Evolutionary conservation across 129 eudicot species (phyloP).

Genomic region (Lactuca sativa): DNA sequence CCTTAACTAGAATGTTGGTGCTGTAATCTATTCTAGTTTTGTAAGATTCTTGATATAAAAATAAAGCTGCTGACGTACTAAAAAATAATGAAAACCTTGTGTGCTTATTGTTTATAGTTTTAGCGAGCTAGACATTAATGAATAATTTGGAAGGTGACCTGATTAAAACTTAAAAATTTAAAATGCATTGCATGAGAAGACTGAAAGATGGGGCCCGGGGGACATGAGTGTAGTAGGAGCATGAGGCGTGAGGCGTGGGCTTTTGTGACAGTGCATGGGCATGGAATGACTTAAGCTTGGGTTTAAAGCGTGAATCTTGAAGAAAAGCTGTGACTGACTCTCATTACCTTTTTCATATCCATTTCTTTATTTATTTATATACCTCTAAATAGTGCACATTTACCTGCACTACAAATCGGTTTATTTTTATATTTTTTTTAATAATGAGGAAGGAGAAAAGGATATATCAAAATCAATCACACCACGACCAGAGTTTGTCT

Average conservation of each 20-base stretch:
- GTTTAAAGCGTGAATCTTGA: background rate
- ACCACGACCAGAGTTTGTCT: too few species aligned
- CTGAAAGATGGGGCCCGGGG: background rate
- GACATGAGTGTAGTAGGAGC: conserved; percentile 12
- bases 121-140: background rate
- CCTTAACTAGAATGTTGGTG: background rate
- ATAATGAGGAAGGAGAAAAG: too few species aligned
- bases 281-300: conserved; percentile 33
- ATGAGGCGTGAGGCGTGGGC: conserved; percentile 33
- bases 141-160: background rate
- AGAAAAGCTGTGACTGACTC: conserved; percentile 11
- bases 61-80: too few species aligned
- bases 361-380: background rate
- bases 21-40: too few species aligned
- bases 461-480: too few species aligned
- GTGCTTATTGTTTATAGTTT: too few species aligned
- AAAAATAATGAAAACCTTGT: background rate
- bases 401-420: background rate
- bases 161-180: too few species aligned
- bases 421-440: too few species aligned
- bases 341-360: background rate
- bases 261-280: conserved; percentile 43
- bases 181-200: background rate
- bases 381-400: background rate
- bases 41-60: too few species aligned